Conservation (phyloP, 2,329 filamentous ascomycete genomes). For the Apiospora malaysiana region DNA sequence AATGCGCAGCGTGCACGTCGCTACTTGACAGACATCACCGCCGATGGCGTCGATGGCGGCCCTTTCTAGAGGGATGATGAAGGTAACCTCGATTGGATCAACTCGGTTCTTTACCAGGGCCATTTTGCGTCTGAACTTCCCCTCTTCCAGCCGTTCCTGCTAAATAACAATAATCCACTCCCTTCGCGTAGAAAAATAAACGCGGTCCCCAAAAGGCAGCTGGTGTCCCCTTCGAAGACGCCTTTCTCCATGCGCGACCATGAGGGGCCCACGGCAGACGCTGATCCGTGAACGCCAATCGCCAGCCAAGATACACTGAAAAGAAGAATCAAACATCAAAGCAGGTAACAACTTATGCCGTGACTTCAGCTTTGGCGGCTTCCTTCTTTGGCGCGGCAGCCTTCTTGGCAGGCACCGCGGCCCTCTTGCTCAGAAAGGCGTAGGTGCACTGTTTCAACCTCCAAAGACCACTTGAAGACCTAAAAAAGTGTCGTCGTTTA, state of each 20-base stretch:
- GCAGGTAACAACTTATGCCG: constrained; percentile 32
- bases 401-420: constrained; percentile 35
- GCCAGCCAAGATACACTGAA: constrained; percentile 41
- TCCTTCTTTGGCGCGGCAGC: constrained; percentile 39
- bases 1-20: too few relatives aligned
- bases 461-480: too few relatives aligned
- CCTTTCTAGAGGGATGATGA: too few relatives aligned
- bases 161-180: constrained; percentile 35
- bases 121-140: too few relatives aligned
- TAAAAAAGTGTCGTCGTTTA: too few relatives aligned
- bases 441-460: too few relatives aligned
- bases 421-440: constrained; percentile 43
- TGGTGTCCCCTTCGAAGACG: too few relatives aligned
- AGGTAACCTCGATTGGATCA: too few relatives aligned
- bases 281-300: constrained; percentile 41
- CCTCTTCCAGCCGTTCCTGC: constrained; percentile 31
- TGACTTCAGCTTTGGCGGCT: constrained; percentile 37
- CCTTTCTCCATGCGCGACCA: too few relatives aligned
- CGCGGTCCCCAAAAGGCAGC: constrained; percentile 30
- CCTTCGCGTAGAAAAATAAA: constrained; percentile 37
- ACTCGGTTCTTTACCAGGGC: too few relatives aligned
- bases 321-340: constrained; percentile 41
- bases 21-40: too few relatives aligned
- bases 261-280: constrained; percentile 24
- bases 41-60: too few relatives aligned